These are phyloP conservation scores for Colletotrichum sublineola DNA, from an alignment of 2,329 filamentous ascomycete genomes.

Conservation along the genomic window DNA sequence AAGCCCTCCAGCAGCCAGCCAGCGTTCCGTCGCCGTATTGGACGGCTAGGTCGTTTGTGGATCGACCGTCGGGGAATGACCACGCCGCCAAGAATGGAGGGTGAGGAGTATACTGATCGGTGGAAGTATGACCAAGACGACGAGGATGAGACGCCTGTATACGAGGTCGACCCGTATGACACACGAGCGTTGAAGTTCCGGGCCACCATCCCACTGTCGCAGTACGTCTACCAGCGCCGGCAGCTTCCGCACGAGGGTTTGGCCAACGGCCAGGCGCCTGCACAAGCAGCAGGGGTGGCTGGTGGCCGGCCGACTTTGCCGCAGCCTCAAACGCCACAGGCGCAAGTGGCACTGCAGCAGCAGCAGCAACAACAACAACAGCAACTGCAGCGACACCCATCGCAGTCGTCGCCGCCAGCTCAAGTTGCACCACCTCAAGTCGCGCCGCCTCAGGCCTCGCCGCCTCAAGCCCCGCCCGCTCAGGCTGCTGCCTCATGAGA, in stretches of 20 bases:
- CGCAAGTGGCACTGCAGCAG: slow-evolving; percentile 43
- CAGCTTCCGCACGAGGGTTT: slow-evolving; percentile 49
- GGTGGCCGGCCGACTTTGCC: slow-evolving; percentile 44
- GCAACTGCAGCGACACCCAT: slow-evolving; percentile 45
- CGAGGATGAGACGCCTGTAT: slow-evolving; percentile 81
- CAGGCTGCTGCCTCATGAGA: slow-evolving; percentile 30
- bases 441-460: slow-evolving; percentile 14
- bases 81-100: slow-evolving; percentile 61
- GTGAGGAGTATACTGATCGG: slow-evolving; percentile 68
- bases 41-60: slow-evolving; percentile 86
- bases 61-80: slow-evolving; percentile 85
- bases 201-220: slow-evolving; percentile 67
- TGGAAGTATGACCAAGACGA: slow-evolving; percentile 93
- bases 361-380: slow-evolving; percentile 31
- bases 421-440: slow-evolving; percentile 19
- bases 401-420: slow-evolving; percentile 28
- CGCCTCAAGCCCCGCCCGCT: slow-evolving; percentile 21
- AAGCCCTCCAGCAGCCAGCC: slow-evolving; percentile 61
- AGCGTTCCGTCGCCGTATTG: slow-evolving; percentile 85
- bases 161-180: slow-evolving; percentile 80
- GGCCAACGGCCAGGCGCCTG: slow-evolving; percentile 40
- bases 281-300: slow-evolving; percentile 28
- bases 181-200: slow-evolving; percentile 71
- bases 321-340: slow-evolving; percentile 44
- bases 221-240: slow-evolving; percentile 56